Evolutionary conservation across 2,329 filamentous ascomycete genomes (phyloP), one percentile per base, ranked within the genome.

Genomic region (Pyricularia pennisetigena): DNA sequence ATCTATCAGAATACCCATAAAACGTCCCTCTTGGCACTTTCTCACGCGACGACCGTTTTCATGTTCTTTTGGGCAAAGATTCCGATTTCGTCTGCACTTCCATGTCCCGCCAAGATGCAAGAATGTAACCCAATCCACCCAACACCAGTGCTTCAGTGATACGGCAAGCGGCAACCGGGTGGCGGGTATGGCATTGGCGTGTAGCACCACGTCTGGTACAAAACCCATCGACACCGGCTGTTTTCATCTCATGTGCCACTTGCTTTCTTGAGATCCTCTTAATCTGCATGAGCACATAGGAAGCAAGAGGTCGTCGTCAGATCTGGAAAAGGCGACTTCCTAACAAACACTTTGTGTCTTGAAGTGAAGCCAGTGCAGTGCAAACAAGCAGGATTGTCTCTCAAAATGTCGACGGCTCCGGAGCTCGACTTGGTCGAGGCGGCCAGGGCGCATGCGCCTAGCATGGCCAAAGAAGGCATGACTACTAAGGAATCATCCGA

Each of bases 391-490:
- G 59, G 59, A 30, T 28, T 12, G 14, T 20, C 23, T 62, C 26
- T 26, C 26, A 26, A 67, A 29, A 67, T 67, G 66, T 67, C 66
- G 30, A 59, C 66, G 2, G 66, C 66, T 32, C 49, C 66, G 20
- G 66, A 67, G 16, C 28, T 67, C 16, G 66, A 67, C 30, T 24
- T 67, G 30, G 59, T 30, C 57, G 66, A 67, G 66, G 66, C 59
- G 14, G 66, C 66, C 59, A 61, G 59, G 32, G 59, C 30, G 23
- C 30, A 67, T 29, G 26, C 62, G 23, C 66, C 64, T 23, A 24
- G 35, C 65, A n/a, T 14, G 24, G 28, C 62, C 32, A 61, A 67
- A 26, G 62, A 67, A 35, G 66, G 30, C 16, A 20, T 64, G 23
- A 23, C 30, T 16, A 23, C 30, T 30, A 29, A 29, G 30, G 54